Base-by-base conservation (phyloP, 805 yeast species). In the Saccharomycopsis vini region DNA sequence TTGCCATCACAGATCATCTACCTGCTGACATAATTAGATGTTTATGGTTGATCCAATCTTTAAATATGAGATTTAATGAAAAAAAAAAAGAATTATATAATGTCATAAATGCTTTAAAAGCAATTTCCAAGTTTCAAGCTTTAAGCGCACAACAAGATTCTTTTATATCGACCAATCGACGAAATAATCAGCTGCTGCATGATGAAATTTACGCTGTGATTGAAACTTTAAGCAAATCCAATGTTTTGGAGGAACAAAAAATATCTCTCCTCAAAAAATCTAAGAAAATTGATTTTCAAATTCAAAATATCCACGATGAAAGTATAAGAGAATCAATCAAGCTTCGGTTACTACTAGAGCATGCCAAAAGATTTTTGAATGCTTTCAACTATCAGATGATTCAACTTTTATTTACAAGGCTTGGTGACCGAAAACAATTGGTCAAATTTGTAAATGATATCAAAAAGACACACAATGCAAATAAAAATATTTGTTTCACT, bases 11-110 rank as follows among this genome's bases (percentile, higher is more conserved):
- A 18, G 73, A 68, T 46, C 72, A 67, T 47, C 56, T 67, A 13
- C 72, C 72, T 0, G 61, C 69, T 20, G 71, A 68, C 36, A 51
- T 68, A n/a, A 61, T 67, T 10, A 54, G 72, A 19, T 59, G 67
- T 30, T 50, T 67, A 15, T 67, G 72, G 71, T 51, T 62, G 12
- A 53, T 66, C 5, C 71, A 67, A 43, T 55, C 65, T 0, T 48
- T 67, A 5, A 65, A 64, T 49, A 47, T 34, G 34, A 48, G 54
- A 28, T 43, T 50, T 32, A 40, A 51, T n/a, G 40, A 49, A 3
- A 43, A 52, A 13, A 28, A 49, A 1, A 46, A 52, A 28, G 50
- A 54, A 19, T 26, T 43, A 3, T 15, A 33, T 33, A 32, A 26
- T 9, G 26, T 13, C 12, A 23, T 38, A n/a, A 31, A 18, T 16